Conservation (phyloP, 2,329 filamentous ascomycete species). For the Fusarium praegraminearum region DNA sequence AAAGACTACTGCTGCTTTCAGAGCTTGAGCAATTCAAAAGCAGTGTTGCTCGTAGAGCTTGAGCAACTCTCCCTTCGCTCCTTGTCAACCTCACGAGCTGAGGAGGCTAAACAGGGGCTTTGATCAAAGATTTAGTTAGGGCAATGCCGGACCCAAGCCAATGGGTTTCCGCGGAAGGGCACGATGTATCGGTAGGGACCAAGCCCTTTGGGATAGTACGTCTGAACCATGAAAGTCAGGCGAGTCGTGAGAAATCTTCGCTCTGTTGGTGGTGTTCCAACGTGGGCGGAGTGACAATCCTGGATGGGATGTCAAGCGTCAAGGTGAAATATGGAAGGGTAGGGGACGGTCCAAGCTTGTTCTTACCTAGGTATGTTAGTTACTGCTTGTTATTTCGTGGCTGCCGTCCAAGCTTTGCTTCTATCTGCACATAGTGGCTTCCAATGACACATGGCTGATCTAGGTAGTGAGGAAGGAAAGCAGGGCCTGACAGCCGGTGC, state of each 20-base stretch:
- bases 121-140: conserved; percentile 34
- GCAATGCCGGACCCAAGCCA: conserved; percentile 41
- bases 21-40: conserved; percentile 3
- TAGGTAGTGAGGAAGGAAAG: neutral
- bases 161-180: conserved; percentile 22
- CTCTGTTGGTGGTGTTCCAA: neutral
- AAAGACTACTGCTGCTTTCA: neutral
- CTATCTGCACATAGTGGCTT: conserved; percentile 14
- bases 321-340: neutral
- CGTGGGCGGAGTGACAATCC: conserved; percentile 18
- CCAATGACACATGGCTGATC: conserved; percentile 18
- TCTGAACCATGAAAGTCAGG: conserved; percentile 8
- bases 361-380: conserved; percentile 2
- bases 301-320: neutral
- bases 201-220: conserved; percentile 10
- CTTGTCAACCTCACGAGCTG: conserved; percentile 24
- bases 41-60: conserved; percentile 6
- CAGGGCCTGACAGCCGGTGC: conserved; percentile 1
- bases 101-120: conserved; percentile 33
- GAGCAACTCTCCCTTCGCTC: conserved; percentile 1
- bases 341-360: conserved; percentile 24
- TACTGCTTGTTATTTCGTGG: conserved; percentile 24
- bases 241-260: conserved; percentile 17
- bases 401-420: conserved; percentile 22
- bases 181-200: conserved; percentile 16